A percentile compares a stretch with the other conserved stretches of the same genome.
These are phyloP conservation scores for Cenchrus purpureus DNA, from an alignment of 176 grass and related monocot species.

Conservation along the genomic window DNA sequence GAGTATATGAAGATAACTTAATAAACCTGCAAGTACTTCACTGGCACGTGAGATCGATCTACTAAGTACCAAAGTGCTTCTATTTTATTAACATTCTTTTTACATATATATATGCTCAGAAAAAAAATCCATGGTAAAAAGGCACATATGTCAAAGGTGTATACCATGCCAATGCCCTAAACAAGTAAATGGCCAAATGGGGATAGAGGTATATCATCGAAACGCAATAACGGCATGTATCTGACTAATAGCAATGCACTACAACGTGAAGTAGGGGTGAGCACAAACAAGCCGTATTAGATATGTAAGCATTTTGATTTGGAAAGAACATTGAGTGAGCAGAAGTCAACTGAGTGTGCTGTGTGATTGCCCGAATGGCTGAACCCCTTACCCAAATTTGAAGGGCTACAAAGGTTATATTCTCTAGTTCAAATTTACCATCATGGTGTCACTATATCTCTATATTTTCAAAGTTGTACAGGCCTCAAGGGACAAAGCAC, in stretches of 20 bases:
- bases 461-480: conserved; percentile 5
- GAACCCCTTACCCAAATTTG: not conserved
- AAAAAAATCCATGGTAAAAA: not conserved
- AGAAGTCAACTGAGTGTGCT: not conserved
- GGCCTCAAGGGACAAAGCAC: not conserved
- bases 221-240: not conserved
- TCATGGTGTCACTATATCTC: not conserved
- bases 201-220: not conserved
- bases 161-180: not conserved
- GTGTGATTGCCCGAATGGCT: not conserved
- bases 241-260: conserved; percentile 14
- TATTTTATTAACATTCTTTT: not conserved
- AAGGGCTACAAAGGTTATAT: not conserved
- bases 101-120: not conserved
- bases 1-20: not conserved
- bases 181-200: not conserved
- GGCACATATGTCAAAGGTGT: not conserved
- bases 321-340: not conserved
- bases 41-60: not conserved
- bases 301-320: not conserved
- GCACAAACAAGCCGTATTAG: not conserved
- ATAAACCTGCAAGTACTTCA: not conserved
- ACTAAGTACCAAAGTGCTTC: not conserved
- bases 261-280: not conserved
- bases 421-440: not conserved